Percentiles rank a stretch among this genome's conserved stretches.
phyloP scores from a whole-genome alignment of 805 yeast genomes.

The Metschnikowia vanudenii region DNA sequence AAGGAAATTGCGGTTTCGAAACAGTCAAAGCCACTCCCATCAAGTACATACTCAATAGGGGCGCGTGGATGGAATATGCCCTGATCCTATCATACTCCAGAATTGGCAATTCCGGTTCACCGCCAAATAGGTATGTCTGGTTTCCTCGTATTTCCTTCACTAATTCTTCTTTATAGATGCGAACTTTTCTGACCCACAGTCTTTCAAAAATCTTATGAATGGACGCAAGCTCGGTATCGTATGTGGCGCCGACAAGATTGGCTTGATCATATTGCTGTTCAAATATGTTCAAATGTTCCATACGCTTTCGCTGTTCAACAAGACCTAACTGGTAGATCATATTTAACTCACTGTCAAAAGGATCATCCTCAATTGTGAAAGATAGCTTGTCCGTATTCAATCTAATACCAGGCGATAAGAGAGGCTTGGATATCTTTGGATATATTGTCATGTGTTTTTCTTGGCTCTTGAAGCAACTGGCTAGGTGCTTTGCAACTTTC shows the following conservation, averaged over 20 bases:
- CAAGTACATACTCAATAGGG: constrained; percentile 33
- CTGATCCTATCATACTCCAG: constrained; percentile 26
- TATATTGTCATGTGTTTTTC: constrained; percentile 22
- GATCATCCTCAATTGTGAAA: constrained; percentile 44
- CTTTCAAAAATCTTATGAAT: constrained; percentile 12
- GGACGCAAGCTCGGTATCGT: constrained; percentile 4
- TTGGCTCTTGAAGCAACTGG: constrained; percentile 24
- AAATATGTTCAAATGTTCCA: constrained; percentile 30
- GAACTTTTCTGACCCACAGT: constrained; percentile 67
- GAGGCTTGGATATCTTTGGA: constrained; percentile 32
- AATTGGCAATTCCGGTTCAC: constrained; percentile 24
- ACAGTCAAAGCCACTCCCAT: constrained; percentile 27
- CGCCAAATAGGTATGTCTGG: constrained; percentile 35
- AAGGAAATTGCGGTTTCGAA: constrained; percentile 28
- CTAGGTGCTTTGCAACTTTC: constrained; percentile 36
- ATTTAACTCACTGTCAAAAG: constrained; percentile 39
- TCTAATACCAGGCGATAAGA: constrained; percentile 29
- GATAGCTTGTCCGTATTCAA: constrained; percentile 27
- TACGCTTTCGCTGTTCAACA: constrained; percentile 39
- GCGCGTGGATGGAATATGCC: constrained; percentile 35
- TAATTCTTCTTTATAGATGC: constrained; percentile 36
- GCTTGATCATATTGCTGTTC: constrained; percentile 3
- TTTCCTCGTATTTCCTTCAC: constrained; percentile 16
- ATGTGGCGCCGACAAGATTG: background rate
- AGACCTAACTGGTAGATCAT: constrained; percentile 44